A percentile compares a stretch with the other conserved stretches of the same genome.
Conservation (phyloP, 2,329 filamentous ascomycete species). For the Ceratocystis cacaofunesta region DNA sequence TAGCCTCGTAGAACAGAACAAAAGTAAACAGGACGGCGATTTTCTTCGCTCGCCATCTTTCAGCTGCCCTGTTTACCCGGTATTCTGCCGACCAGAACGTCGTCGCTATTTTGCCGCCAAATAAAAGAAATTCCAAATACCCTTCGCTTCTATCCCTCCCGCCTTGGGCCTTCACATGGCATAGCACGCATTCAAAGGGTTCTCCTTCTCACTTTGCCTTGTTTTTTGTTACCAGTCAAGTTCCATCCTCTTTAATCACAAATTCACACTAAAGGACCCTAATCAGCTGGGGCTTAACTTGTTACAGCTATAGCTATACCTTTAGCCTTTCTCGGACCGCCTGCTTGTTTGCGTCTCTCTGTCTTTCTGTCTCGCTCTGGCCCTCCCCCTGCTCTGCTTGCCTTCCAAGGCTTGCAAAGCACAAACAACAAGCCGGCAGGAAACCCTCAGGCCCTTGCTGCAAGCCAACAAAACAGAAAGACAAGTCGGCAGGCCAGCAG, state of each 20-base stretch:
- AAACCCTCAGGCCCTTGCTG: constrained; percentile 2
- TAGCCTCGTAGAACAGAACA: too few species aligned
- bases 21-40: too few species aligned
- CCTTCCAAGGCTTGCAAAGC: neutral
- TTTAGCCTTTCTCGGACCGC: neutral
- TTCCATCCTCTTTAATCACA: neutral
- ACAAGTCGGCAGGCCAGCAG: neutral
- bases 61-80: neutral
- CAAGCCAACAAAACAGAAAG: neutral
- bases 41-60: neutral
- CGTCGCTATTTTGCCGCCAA: neutral
- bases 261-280: neutral
- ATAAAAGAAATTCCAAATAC: neutral
- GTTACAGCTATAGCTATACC: too few species aligned
- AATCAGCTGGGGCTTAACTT: too few species aligned
- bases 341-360: neutral
- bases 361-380: neutral
- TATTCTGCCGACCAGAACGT: neutral
- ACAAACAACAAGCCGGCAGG: neutral
- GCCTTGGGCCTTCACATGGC: neutral
- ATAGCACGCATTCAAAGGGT: neutral
- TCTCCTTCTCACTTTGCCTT: neutral
- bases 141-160: neutral
- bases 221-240: neutral
- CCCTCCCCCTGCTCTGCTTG: neutral